Conservation (phyloP, 176 grass and related monocot genomes). For the Avena sativa region DNA sequence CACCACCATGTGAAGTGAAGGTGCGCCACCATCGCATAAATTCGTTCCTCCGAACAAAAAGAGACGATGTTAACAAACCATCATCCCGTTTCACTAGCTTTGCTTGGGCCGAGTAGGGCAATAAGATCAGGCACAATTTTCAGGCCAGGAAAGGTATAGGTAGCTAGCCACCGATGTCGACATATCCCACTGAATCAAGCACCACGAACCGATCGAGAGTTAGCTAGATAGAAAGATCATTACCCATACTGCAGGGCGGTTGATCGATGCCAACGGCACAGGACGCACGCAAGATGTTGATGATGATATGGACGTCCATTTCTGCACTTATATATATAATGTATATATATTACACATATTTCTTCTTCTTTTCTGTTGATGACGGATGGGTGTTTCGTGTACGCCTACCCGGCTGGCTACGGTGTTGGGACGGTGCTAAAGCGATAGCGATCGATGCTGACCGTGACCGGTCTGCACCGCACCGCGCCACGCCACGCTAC, state of each 20-base stretch:
- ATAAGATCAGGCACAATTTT: not conserved
- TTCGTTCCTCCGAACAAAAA: not conserved
- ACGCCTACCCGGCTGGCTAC: not conserved
- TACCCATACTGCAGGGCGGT: slow-evolving; percentile 7
- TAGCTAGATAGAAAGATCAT: not conserved
- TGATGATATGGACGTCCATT: slow-evolving; percentile 15
- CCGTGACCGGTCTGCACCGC: not conserved
- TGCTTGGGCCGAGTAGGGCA: slow-evolving; percentile 7
- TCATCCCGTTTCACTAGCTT: not conserved
- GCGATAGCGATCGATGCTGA: slow-evolving; percentile 19
- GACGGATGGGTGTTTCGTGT: slow-evolving; percentile 15
- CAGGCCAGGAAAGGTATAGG: not conserved
- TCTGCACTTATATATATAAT: not conserved
- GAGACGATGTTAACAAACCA: not conserved
- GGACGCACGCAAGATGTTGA: slow-evolving; percentile 14
- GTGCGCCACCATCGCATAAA: not conserved
- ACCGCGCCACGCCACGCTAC: not conserved
- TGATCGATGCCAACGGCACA: slow-evolving; percentile 10
- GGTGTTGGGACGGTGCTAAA: slow-evolving; percentile 24
- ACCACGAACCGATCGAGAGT: not conserved
- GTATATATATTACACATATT: not conserved
- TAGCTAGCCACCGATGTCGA: not conserved
- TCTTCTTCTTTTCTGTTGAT: not conserved
- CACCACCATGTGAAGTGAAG: slow-evolving; percentile 16
- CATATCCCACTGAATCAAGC: slow-evolving; percentile 6